Evolutionary conservation across 2,329 filamentous ascomycete genomes (phyloP).

Genomic region (Fusarium pininemorale): DNA sequence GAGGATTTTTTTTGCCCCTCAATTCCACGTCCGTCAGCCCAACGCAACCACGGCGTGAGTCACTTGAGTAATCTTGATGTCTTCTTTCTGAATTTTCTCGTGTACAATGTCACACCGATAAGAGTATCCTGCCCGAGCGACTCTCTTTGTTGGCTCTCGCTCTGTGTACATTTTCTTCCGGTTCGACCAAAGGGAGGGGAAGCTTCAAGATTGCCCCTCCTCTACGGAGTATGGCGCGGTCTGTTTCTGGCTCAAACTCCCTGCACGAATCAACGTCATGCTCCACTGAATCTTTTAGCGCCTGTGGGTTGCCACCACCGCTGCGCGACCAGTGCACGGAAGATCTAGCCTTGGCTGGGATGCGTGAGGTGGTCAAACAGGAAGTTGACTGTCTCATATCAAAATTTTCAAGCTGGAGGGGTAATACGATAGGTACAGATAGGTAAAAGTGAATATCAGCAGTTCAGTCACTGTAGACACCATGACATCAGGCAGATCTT

Average conservation of each 20-base stretch:
- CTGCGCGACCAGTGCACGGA: conserved; percentile 34
- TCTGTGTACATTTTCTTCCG: not conserved
- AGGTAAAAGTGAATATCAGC: not conserved
- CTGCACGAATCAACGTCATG: conserved; percentile 46
- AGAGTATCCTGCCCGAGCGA: not conserved
- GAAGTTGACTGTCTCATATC: conserved; percentile 29
- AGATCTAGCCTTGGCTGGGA: conserved; percentile 32
- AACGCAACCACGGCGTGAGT: conserved; percentile 43
- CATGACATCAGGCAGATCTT: conserved; percentile 7
- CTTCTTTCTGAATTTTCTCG: not conserved
- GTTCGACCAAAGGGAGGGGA: conserved; percentile 31
- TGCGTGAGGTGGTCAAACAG: conserved; percentile 27
- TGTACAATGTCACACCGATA: not conserved
- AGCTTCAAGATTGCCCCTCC: conserved; percentile 40
- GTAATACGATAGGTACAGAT: not conserved
- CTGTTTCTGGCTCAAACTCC: conserved; percentile 35
- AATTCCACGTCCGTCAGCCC: conserved; percentile 37
- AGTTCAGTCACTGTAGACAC: not conserved
- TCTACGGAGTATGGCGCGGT: conserved; percentile 23
- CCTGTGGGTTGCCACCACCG: conserved; percentile 40
- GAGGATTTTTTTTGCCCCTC: conserved; percentile 35
- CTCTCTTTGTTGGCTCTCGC: not conserved
- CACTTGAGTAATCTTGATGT: conserved; percentile 14
- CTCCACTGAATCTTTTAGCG: conserved; percentile 39
- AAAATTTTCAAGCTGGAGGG: conserved; percentile 28